These are phyloP conservation scores for Gentiana dahurica DNA, from an alignment of 257 asterid genomes.

Conservation along the genomic window DNA sequence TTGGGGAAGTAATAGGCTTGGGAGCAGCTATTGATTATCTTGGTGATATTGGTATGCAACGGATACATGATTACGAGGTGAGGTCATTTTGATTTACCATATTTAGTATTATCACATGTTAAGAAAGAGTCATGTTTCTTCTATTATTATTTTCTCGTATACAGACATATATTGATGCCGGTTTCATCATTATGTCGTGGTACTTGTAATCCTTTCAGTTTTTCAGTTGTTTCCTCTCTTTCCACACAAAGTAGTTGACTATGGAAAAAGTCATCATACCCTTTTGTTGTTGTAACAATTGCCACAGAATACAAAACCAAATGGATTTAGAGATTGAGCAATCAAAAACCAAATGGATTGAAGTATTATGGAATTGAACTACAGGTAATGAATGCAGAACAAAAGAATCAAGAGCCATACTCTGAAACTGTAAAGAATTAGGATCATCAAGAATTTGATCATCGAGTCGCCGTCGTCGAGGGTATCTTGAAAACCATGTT, in stretches of 20 bases:
- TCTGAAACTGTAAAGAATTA: conserved; percentile 31
- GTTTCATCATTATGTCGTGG: too few relatives aligned
- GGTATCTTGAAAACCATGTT: too few relatives aligned
- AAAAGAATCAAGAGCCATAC: conserved; percentile 45
- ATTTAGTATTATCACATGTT: too few relatives aligned
- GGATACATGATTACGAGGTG: conserved; percentile 89
- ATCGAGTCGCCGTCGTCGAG: conserved; percentile 18
- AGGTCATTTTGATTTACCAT: background rate
- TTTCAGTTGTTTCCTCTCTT: too few relatives aligned
- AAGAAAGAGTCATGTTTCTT: background rate
- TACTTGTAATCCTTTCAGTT: too few relatives aligned
- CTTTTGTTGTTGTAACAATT: too few relatives aligned
- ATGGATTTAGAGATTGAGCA: too few relatives aligned
- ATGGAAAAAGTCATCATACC: too few relatives aligned
- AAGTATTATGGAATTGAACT: conserved; percentile 22
- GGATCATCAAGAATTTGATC: conserved; percentile 32
- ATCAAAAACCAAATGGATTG: too few relatives aligned
- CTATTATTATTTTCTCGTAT: background rate
- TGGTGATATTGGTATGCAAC: conserved; percentile 82
- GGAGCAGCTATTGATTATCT: conserved; percentile 90
- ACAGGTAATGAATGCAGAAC: conserved; percentile 52
- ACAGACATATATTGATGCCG: background rate
- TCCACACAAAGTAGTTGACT: too few relatives aligned
- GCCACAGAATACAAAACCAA: too few relatives aligned
- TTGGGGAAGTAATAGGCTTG: conserved; percentile 85